Percentiles rank a stretch among this genome's conserved stretches.
Evolutionary conservation across 257 asterid genomes (phyloP).

Genomic region (Plantago elongata): DNA sequence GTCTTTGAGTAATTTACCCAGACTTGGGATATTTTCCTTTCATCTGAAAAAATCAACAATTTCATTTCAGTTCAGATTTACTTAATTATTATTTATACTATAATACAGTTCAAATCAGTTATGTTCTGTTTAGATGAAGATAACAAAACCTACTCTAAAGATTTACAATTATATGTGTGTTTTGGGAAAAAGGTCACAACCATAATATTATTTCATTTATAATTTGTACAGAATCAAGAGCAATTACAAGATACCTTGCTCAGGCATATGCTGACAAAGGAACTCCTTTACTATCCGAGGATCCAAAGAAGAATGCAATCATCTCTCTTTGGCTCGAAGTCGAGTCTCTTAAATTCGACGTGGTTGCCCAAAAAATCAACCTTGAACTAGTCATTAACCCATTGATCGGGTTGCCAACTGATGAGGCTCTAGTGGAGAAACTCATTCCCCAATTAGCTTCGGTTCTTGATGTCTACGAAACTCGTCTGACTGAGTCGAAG

Average conservation of each 20-base stretch:
- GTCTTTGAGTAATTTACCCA: too few relatives aligned
- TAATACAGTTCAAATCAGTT: too few relatives aligned
- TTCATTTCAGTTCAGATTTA: too few relatives aligned
- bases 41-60: too few relatives aligned
- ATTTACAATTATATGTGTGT: too few relatives aligned
- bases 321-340: slow-evolving; percentile 33
- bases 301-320: slow-evolving; percentile 29
- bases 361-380: slow-evolving; percentile 18
- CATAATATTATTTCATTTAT: too few relatives aligned
- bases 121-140: too few relatives aligned
- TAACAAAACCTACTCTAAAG: too few relatives aligned
- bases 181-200: too few relatives aligned
- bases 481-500: slow-evolving; percentile 31
- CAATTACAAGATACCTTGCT: slow-evolving; percentile 33
- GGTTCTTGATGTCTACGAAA: slow-evolving; percentile 52
- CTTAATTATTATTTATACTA: too few relatives aligned
- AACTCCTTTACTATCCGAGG: slow-evolving; percentile 16
- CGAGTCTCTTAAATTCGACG: slow-evolving; percentile 28
- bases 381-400: slow-evolving; percentile 15
- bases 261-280: slow-evolving; percentile 34
- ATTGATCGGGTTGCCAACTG: slow-evolving; percentile 4
- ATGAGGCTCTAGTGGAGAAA: slow-evolving; percentile 21
- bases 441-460: slow-evolving; percentile 19
- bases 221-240: slow-evolving; percentile 32
- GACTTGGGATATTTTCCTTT: too few relatives aligned